These are phyloP conservation scores for Sphaerulina musiva DNA, from an alignment of 2,329 filamentous ascomycete genomes.

Conservation along the genomic window DNA sequence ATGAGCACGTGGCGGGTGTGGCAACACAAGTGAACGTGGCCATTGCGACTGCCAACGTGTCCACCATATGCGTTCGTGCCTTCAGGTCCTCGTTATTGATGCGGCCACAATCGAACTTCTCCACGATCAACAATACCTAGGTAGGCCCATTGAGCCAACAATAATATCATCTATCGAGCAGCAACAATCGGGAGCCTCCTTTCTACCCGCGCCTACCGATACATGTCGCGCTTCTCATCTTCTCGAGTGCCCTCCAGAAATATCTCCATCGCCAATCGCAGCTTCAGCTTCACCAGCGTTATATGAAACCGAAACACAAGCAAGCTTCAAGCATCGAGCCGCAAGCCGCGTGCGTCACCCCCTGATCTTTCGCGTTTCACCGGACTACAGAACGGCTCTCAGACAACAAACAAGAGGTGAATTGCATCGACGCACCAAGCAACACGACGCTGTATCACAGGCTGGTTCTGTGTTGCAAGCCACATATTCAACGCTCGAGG, in stretches of 20 bases:
- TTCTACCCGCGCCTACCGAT: background rate
- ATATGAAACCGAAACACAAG: background rate
- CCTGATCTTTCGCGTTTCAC: background rate
- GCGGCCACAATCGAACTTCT: too few species aligned
- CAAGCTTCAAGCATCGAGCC: background rate
- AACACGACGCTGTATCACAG: conserved; percentile 1
- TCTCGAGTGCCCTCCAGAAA: background rate
- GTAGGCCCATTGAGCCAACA: too few species aligned
- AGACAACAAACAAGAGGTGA: background rate
- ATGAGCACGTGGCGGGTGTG: too few species aligned
- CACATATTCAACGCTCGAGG: background rate
- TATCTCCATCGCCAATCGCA: background rate
- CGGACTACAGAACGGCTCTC: background rate
- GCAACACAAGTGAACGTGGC: too few species aligned
- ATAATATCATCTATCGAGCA: background rate
- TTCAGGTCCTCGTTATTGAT: too few species aligned
- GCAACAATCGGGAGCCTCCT: background rate
- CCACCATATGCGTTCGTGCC: too few species aligned
- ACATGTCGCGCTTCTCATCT: too few species aligned
- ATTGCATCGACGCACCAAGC: background rate
- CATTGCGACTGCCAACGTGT: too few species aligned
- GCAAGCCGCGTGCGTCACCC: conserved; percentile 7
- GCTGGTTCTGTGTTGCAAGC: conserved; percentile 1
- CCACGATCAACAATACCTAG: too few species aligned
- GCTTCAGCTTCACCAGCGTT: background rate